Conservation (phyloP, 2,329 filamentous ascomycete genomes). For the Ophiostoma montium region DNA sequence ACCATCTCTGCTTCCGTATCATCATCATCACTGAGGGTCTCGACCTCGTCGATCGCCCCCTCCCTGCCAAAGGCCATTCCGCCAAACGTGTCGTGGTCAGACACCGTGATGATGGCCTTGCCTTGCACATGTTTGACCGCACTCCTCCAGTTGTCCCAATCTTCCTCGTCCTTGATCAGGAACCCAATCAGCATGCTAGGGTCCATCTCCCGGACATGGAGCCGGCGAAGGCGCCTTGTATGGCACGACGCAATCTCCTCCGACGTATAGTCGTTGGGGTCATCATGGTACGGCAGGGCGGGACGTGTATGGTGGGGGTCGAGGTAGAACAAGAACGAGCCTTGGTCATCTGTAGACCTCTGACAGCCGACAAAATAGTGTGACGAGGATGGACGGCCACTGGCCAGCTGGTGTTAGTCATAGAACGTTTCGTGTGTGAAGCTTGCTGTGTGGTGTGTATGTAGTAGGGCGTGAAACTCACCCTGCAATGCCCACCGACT, state of each 20-base stretch:
- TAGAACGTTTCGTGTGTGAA: too few relatives aligned
- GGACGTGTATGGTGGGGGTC: conserved; percentile 82
- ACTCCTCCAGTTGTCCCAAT: conserved; percentile 73
- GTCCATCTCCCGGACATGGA: conserved; percentile 88
- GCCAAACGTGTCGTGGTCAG: conserved; percentile 51
- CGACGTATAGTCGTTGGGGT: conserved; percentile 43
- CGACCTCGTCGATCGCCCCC: conserved; percentile 76
- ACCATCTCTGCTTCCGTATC: conserved; percentile 9
- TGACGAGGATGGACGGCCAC: conserved; percentile 82
- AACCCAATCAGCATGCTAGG: conserved; percentile 97
- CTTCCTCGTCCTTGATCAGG: conserved; percentile 64
- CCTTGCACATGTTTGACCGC: conserved; percentile 62
- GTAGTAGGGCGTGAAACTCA: conserved; percentile 26
- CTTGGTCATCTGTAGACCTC: conserved; percentile 25
- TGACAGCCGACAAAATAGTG: conserved; percentile 46
- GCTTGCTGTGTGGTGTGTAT: too few relatives aligned
- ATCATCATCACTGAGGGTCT: conserved; percentile 65
- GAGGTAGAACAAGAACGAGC: conserved; percentile 77
- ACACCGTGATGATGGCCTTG: conserved; percentile 75
- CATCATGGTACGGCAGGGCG: conserved; percentile 50
- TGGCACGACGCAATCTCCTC: conserved; percentile 77
- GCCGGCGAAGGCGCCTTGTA: conserved; percentile 65
- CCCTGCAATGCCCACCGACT: conserved; percentile 95
- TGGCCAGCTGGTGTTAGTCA: conserved; percentile 21
- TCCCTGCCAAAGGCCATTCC: conserved; percentile 44